These are phyloP conservation scores for Knufia fluminis DNA, from an alignment of 2,329 filamentous ascomycete species.

Conservation along the genomic window DNA sequence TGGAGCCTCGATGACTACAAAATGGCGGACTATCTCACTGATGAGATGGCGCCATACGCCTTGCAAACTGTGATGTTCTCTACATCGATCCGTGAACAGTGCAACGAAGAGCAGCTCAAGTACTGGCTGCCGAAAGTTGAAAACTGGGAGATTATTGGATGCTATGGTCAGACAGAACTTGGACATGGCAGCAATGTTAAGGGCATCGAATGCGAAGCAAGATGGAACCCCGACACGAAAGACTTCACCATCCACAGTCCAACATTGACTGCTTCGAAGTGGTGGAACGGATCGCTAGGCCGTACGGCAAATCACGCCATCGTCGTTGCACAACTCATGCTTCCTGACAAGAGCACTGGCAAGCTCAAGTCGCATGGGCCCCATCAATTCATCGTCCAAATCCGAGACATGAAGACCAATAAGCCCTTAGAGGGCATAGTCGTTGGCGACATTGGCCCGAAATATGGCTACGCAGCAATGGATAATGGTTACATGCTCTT, in stretches of 20 bases:
- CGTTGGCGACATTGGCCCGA: constrained; percentile 48
- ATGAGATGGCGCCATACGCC: constrained; percentile 44
- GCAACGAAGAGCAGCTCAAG: constrained; percentile 37
- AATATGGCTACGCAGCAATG: constrained; percentile 46
- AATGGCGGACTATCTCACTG: constrained; percentile 45
- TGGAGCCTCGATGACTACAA: constrained; percentile 44
- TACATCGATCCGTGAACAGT: constrained; percentile 44
- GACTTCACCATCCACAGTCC: constrained; percentile 45
- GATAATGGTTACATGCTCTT: constrained; percentile 48
- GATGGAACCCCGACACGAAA: constrained; percentile 37
- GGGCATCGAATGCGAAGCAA: constrained; percentile 41
- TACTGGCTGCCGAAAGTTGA: constrained; percentile 44
- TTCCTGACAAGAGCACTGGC: constrained; percentile 30
- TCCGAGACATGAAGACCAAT: constrained; percentile 41
- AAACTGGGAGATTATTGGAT: constrained; percentile 42
- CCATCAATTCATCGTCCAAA: constrained; percentile 45
- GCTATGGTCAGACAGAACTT: constrained; percentile 44
- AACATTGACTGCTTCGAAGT: constrained; percentile 44
- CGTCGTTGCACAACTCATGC: constrained; percentile 43
- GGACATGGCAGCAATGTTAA: constrained; percentile 46
- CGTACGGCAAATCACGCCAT: constrained; percentile 48
- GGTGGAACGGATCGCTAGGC: constrained; percentile 47
- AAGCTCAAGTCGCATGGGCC: constrained; percentile 39
- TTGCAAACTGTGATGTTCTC: constrained; percentile 45
- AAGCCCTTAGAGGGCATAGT: constrained; percentile 40